Conservation (phyloP, 1,139 yeast species). For the Saccharomyces hybrid region DNA sequence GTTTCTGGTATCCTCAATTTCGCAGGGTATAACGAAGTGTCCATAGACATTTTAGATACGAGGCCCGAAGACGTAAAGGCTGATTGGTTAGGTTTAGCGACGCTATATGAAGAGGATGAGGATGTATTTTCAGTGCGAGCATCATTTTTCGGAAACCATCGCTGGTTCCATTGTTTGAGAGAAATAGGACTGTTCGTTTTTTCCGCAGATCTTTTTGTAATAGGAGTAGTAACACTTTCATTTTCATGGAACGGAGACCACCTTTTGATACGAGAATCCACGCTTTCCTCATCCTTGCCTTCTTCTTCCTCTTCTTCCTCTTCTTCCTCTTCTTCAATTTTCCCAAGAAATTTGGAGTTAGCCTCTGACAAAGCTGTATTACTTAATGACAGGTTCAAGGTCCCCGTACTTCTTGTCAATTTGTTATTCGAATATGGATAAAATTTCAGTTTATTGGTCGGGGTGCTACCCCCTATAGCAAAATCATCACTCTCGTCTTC, state of each 20-base stretch:
- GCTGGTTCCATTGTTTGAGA: not conserved
- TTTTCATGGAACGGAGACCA: constrained; percentile 25
- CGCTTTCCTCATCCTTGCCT: constrained; percentile 12
- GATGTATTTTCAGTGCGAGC: constrained; percentile 5
- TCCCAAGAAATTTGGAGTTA: constrained; percentile 7
- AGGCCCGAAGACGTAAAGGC: constrained; percentile 27
- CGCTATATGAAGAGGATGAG: constrained; percentile 4
- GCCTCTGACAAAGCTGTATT: constrained; percentile 4
- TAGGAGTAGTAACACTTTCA: constrained; percentile 6
- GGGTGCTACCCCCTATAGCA: not conserved
- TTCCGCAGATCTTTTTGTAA: not conserved
- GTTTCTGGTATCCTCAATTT: constrained; percentile 29
- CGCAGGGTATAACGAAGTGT: constrained; percentile 14
- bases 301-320: constrained; percentile 12
- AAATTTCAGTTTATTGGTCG: constrained; percentile 20
- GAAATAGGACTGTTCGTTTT: not conserved
- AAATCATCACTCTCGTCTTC: not conserved
- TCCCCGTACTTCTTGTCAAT: constrained; percentile 29
- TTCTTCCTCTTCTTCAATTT: constrained; percentile 12
- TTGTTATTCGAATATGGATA: constrained; percentile 24
- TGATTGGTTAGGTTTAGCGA: constrained; percentile 23
- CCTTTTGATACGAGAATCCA: constrained; percentile 14
- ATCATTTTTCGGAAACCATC: constrained; percentile 2
- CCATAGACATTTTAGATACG: constrained; percentile 23
- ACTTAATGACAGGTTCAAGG: constrained; percentile 26